Evolutionary conservation across 345 rosid genomes (phyloP).

Genomic region (Aegle marmelos): DNA sequence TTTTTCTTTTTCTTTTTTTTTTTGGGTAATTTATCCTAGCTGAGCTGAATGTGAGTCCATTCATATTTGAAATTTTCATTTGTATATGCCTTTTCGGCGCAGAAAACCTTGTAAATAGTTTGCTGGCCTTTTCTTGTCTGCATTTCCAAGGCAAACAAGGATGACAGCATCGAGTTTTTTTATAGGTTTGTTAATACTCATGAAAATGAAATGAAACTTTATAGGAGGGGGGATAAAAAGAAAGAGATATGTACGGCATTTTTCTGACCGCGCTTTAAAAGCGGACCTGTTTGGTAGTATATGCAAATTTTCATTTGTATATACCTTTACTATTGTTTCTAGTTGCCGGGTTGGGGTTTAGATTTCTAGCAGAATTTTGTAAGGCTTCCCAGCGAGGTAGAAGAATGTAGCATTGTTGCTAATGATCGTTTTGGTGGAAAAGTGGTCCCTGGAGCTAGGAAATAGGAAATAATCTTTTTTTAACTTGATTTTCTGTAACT

Average conservation of each 20-base stretch:
- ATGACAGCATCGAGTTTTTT: constrained; percentile 20
- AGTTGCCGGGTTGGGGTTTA: neutral
- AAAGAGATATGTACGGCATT: constrained; percentile 1
- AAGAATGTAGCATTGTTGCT: neutral
- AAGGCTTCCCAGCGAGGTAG: neutral
- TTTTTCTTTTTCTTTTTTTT: constrained; percentile 3
- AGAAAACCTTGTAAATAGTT: constrained; percentile 38
- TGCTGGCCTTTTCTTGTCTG: constrained; percentile 22
- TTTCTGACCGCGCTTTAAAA: neutral
- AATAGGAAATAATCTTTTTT: too few relatives aligned
- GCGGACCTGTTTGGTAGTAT: neutral
- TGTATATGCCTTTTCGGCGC: constrained; percentile 16
- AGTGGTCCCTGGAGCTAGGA: too few relatives aligned
- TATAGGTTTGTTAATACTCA: constrained; percentile 16
- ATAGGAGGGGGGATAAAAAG: neutral
- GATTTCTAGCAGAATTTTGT: neutral
- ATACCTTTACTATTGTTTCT: neutral
- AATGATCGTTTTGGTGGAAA: too few relatives aligned
- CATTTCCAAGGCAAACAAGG: constrained; percentile 11
- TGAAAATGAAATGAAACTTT: constrained; percentile 10
- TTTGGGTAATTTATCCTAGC: neutral
- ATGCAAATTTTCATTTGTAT: too few relatives aligned
- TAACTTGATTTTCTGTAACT: too few relatives aligned
- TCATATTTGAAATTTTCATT: constrained; percentile 13
- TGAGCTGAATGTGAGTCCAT: constrained; percentile 14